phyloP scores from a whole-genome alignment of 495 filamentous ascomycete genomes.

The Sordaria brevicollis region DNA sequence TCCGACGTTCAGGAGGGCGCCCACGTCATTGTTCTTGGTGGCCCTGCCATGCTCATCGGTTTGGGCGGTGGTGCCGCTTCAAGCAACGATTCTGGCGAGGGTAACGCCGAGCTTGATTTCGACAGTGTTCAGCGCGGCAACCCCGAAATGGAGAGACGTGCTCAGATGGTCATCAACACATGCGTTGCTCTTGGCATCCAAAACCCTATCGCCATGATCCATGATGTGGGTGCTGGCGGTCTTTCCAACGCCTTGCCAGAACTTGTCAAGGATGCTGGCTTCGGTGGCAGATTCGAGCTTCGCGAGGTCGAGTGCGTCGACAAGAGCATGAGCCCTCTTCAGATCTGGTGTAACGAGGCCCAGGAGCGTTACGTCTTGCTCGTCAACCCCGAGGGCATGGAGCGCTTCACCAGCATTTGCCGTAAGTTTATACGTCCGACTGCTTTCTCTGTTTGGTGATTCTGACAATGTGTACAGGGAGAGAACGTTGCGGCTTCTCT shows the following conservation, averaged over 20 bases:
- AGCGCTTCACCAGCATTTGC: slow-evolving; percentile 75
- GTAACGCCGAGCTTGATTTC: slow-evolving; percentile 84
- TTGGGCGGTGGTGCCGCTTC: slow-evolving; percentile 92
- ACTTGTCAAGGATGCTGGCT: slow-evolving; percentile 80
- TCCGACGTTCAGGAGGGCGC: slow-evolving; percentile 70
- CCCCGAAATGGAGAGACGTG: slow-evolving; percentile 87
- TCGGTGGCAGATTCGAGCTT: slow-evolving; percentile 83
- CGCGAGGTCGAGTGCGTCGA: slow-evolving; percentile 86
- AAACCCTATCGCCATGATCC: slow-evolving; percentile 91
- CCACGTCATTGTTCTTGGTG: slow-evolving; percentile 83
- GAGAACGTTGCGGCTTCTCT: slow-evolving; percentile 90
- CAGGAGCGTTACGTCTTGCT: slow-evolving; percentile 91
- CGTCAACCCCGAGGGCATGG: slow-evolving; percentile 66
- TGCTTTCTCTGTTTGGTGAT: neutral
- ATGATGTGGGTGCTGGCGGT: slow-evolving; percentile 93
- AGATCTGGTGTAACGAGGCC: slow-evolving; percentile 96
- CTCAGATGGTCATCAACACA: slow-evolving; percentile 93
- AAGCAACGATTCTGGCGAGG: slow-evolving; percentile 79
- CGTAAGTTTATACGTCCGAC: slow-evolving; percentile 28
- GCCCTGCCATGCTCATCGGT: slow-evolving; percentile 95
- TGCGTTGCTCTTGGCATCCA: slow-evolving; percentile 72
- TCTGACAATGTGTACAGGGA: slow-evolving; percentile 20
- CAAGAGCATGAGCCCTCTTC: slow-evolving; percentile 80
- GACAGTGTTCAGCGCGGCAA: slow-evolving; percentile 92
- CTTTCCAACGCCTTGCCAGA: slow-evolving; percentile 83